These are phyloP conservation scores for Ulota crispa DNA, from an alignment of 225 moss, liverwort and hornwort genomes.

Conservation along the genomic window DNA sequence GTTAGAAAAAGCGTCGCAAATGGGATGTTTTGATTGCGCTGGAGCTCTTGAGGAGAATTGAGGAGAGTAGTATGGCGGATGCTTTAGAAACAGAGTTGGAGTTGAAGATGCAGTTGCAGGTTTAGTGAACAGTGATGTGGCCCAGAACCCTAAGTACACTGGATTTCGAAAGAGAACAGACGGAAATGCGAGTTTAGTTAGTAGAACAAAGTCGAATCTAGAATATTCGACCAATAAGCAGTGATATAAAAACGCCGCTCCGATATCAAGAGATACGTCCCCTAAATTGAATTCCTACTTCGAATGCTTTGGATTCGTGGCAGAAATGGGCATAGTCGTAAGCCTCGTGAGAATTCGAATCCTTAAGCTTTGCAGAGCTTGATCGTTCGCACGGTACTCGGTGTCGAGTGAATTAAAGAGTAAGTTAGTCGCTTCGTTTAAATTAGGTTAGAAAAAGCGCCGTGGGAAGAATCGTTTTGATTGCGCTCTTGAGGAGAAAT, in stretches of 20 bases:
- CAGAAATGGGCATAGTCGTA: background rate
- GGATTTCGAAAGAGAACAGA: background rate
- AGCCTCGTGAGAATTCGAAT: background rate
- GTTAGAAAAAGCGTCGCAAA: background rate
- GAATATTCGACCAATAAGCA: background rate
- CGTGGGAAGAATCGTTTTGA: background rate
- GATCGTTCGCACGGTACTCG: background rate
- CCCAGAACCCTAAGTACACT: background rate
- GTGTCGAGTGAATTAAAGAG: too few relatives aligned
- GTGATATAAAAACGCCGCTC: background rate
- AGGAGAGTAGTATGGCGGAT: background rate
- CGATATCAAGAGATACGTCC: background rate
- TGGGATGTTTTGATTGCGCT: background rate
- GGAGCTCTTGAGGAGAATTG: background rate
- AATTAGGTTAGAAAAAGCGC: background rate
- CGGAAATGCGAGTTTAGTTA: background rate
- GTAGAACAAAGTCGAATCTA: background rate
- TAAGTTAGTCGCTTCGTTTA: too few relatives aligned
- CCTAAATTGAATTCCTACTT: background rate
- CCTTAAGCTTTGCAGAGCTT: background rate
- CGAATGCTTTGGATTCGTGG: background rate
- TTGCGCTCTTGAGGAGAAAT: background rate
- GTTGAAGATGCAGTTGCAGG: too few relatives aligned
- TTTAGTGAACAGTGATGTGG: too few relatives aligned
- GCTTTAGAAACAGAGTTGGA: constrained; percentile 1